phyloP scores from a whole-genome alignment of 2,329 filamentous ascomycete species.

The Arthrinium puccinioides region DNA sequence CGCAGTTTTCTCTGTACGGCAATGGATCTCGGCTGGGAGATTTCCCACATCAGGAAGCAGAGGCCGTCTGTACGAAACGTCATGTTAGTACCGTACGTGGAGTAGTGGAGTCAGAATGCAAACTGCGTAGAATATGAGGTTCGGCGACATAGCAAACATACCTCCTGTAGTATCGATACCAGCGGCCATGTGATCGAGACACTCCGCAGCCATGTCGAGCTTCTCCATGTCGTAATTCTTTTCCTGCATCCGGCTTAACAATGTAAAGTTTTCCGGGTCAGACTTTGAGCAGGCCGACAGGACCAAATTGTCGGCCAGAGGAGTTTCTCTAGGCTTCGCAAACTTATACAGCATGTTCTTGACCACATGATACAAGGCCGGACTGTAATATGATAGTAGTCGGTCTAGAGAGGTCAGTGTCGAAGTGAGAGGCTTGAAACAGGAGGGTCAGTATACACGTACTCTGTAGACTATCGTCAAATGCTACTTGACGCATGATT shows the following conservation, averaged over 20 bases:
- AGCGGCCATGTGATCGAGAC: constrained; percentile 64
- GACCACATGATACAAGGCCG: constrained; percentile 39
- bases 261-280: constrained; percentile 44
- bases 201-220: constrained; percentile 57
- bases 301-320: constrained; percentile 53
- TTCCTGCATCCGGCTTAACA: constrained; percentile 51
- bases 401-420: constrained; percentile 40
- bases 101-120: not conserved
- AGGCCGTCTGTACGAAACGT: constrained; percentile 40
- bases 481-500: constrained; percentile 62
- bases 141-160: not conserved
- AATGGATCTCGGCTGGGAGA: constrained; percentile 52
- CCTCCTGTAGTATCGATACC: constrained; percentile 63
- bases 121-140: too few relatives aligned
- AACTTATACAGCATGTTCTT: constrained; percentile 38
- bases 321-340: constrained; percentile 48
- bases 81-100: not conserved
- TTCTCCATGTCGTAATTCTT: constrained; percentile 40
- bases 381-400: constrained; percentile 50
- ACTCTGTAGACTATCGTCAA: constrained; percentile 63
- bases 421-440: too few relatives aligned
- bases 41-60: constrained; percentile 65
- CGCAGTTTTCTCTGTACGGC: constrained; percentile 44
- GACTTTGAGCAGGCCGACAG: constrained; percentile 39
- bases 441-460: constrained; percentile 20